Base-by-base conservation (phyloP, 208 protist species). In the Trypanosoma grayi region DNA sequence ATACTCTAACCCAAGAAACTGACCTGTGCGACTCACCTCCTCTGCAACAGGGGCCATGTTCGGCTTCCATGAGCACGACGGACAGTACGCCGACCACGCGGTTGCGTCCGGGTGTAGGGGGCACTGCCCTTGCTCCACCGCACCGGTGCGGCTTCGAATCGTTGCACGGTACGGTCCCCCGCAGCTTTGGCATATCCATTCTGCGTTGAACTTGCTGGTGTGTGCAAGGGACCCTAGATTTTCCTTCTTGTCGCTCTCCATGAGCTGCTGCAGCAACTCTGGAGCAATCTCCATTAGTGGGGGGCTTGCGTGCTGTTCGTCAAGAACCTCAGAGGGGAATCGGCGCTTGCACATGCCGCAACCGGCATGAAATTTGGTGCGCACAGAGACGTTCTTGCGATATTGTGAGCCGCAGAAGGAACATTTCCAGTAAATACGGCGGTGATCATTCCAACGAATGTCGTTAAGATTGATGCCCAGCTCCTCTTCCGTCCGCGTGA, bases 401-500 rank as follows among this genome's bases (percentile, higher is more conserved):
- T 92, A 95, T 7, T 63, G 22, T 0, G 70, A 75, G 18, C 85
- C 88, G 50, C 88, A 95, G 57, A 91, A 90, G 43, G 66, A 68
- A 59, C 88, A 95, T 31, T 69, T 75, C 83, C 85, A 95, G 71
- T 85, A 89, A 25, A 95, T 78, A 33, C 85, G 85, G 2, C 88
- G 77, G 56, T 95, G 85, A 60, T 95, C 88, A 57, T 87, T 88
- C 83, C 85, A 92, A 9, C 88, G 88, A 18, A 95, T 73, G 30
- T 94, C 85, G 7, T 40, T 52, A 14, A 92, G 40, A 8, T 73
- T 68, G 13, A 95, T 79, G 25, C 85, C 67, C 30, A 95, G 75
- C 66, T 91, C 88, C 63, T 92, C 83, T 74, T 91, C 81, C 36
- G 83, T 92, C 2, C 73, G 60, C 63, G 81, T 83, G 54, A 80